Base-by-base conservation (phyloP, 139 green algal species). In the Micractinium conductrix region DNA sequence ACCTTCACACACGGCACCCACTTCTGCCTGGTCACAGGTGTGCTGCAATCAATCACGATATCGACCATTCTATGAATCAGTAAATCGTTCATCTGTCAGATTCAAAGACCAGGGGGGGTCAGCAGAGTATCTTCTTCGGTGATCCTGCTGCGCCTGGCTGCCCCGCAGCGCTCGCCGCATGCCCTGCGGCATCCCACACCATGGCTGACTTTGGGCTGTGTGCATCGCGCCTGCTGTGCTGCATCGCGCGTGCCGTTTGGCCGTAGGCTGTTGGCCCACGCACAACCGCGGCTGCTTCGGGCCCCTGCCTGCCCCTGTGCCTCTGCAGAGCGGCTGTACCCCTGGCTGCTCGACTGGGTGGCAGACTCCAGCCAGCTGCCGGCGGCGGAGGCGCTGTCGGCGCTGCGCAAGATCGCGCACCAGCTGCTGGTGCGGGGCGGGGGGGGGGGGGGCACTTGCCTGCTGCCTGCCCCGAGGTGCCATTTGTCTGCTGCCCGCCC, bases 311-410 rank as follows among this genome's bases (percentile, higher is more conserved):
- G 14, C 6, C 40, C 22, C 4, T 78, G 19, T 2, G 14, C n/a
- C 44, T 28, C 35, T 43, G 83, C 91, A 68, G 90, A 93, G 81
- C 85, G 87, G 17, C 81, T 90, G 17, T 75, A 83, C 37, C 81
- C 63, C 80, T 81, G 79, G 48, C 79, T 93, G 72, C 78, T 92
- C 40, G 89, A 92, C 74, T 88, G 84, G 58, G 40, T 91, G 10
- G 84, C 84, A n/a, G 43, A 81, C 19, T 82, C 84, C 2, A 65
- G 78, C 9, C 35, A 38, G 19, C 58, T 83, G 40, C 33, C 45
- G 17, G 50, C 42, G 0, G 17, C 40, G 5, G 60, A 22, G 21
- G 43, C 43, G 5, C 53, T 92, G 63, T 14, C 30, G 6, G 38
- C 65, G 44, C 78, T 92, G 40, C 71, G 81, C 55, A 90, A 88